Conservation (phyloP, 1,284 basidiomycete species). For the Rhodotorula glutinis region DNA sequence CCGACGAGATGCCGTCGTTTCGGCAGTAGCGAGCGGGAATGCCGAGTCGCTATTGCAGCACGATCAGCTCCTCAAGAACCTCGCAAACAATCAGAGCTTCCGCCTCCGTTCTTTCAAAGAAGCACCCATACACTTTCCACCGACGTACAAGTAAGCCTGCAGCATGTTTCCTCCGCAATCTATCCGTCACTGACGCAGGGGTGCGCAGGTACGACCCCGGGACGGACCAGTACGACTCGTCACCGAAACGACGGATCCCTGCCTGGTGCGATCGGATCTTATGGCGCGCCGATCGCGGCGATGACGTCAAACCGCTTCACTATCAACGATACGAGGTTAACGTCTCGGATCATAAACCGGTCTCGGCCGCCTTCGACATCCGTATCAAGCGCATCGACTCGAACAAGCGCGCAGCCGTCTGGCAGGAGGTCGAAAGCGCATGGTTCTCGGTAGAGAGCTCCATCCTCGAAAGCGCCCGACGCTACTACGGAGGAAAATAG, state of each 20-base stretch:
- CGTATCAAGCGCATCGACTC: constrained; percentile 65
- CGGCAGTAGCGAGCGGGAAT: constrained; percentile 54
- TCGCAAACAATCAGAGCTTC: constrained; percentile 82
- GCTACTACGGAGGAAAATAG: constrained; percentile 27
- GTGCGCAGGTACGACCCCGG: constrained; percentile 55
- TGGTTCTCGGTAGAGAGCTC: constrained; percentile 35
- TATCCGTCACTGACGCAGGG: constrained; percentile 65
- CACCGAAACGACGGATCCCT: constrained; percentile 92
- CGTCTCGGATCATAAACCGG: constrained; percentile 75
- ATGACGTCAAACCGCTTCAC: constrained; percentile 26
- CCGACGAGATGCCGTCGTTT: constrained; percentile 73
- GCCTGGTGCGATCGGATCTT: constrained; percentile 98
- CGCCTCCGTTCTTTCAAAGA: constrained; percentile 80
- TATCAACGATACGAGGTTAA: constrained; percentile 74
- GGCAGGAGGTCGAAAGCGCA: constrained; percentile 37
- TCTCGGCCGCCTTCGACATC: constrained; percentile 66
- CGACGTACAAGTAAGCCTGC: constrained; percentile 88
- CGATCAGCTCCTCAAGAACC: constrained; percentile 87
- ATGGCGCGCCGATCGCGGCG: constrained; percentile 49
- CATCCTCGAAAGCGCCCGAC: constrained; percentile 26
- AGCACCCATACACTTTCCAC: constrained; percentile 73
- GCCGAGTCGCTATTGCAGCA: constrained; percentile 64
- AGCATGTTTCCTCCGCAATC: constrained; percentile 70
- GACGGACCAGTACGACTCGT: constrained; percentile 84
- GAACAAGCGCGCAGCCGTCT: constrained; percentile 58